Evolutionary conservation across 2,329 filamentous ascomycete species (phyloP).

Genomic region (Pestalotiopsis sp.): DNA sequence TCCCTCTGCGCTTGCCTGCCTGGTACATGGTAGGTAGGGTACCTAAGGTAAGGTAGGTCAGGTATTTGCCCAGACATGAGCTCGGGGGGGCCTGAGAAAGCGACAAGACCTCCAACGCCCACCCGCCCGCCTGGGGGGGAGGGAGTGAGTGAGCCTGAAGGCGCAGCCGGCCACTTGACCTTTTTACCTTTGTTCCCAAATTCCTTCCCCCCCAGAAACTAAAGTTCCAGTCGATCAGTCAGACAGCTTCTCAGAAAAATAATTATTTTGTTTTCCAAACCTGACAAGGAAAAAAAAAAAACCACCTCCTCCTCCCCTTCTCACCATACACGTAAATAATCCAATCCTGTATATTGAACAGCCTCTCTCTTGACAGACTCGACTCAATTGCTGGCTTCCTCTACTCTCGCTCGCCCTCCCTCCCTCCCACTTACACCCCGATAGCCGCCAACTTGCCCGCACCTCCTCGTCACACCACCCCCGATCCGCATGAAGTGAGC

Average conservation of each 20-base stretch:
- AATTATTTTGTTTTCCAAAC: constrained; percentile 13
- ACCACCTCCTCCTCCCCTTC: neutral
- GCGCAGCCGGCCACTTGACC: constrained; percentile 16
- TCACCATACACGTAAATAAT: neutral
- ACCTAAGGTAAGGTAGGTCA: neutral
- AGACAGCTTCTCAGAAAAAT: constrained; percentile 11
- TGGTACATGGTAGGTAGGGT: neutral
- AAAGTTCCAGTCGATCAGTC: constrained; percentile 8
- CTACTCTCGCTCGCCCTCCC: neutral
- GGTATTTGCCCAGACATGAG: neutral
- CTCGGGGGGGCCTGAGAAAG: neutral
- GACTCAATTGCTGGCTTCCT: neutral
- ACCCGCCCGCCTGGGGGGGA: neutral
- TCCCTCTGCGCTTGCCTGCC: constrained; percentile 8
- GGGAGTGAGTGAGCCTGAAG: constrained; percentile 5
- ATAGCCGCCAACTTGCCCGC: constrained; percentile 13
- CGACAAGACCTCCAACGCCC: constrained; percentile 3
- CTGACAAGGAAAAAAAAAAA: neutral
- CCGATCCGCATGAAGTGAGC: constrained; percentile 12
- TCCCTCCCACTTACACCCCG: constrained; percentile 3
- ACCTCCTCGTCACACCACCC: constrained; percentile 6
- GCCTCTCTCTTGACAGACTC: neutral
- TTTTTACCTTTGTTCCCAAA: constrained; percentile 11
- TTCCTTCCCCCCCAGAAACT: neutral
- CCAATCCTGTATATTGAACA: neutral